phyloP scores from a whole-genome alignment of 1,139 yeast genomes.

The Yamadazyma buinensis region DNA sequence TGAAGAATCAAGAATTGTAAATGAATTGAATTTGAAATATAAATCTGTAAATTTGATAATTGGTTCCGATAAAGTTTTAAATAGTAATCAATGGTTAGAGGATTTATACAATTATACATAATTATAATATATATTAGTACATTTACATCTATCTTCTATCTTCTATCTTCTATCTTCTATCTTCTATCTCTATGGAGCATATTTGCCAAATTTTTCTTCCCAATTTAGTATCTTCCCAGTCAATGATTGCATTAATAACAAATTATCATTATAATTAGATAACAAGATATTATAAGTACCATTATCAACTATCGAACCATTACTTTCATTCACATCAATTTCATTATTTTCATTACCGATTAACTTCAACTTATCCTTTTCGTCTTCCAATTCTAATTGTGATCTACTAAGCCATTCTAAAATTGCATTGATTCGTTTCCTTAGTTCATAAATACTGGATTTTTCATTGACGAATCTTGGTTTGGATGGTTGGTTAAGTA shows the following conservation, averaged over 20 bases:
- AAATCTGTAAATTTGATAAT: slow-evolving; percentile 49
- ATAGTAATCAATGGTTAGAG: slow-evolving; percentile 52
- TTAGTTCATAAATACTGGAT: slow-evolving; percentile 73
- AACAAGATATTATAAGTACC: slow-evolving; percentile 13
- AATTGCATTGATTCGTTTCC: slow-evolving; percentile 84
- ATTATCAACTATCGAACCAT: not conserved
- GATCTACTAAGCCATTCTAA: slow-evolving; percentile 86
- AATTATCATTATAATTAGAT: slow-evolving; percentile 53
- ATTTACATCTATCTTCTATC: no score
- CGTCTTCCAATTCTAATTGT: slow-evolving; percentile 74
- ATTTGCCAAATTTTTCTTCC: slow-evolving; percentile 71
- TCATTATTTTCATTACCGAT: slow-evolving; percentile 25
- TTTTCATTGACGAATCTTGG: slow-evolving; percentile 80
- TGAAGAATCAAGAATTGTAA: slow-evolving; percentile 83
- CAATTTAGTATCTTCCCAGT: slow-evolving; percentile 67
- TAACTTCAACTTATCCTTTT: slow-evolving; percentile 47
- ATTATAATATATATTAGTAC: no score
- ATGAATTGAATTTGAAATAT: slow-evolving; percentile 60
- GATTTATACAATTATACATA: slow-evolving; percentile 11
- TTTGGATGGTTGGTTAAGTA: slow-evolving; percentile 63
- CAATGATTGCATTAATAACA: slow-evolving; percentile 62
- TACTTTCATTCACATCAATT: not conserved
- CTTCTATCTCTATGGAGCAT: slow-evolving; percentile 35
- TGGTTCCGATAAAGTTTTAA: slow-evolving; percentile 75
- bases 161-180: no score